phyloP scores from a whole-genome alignment of 352 stramenopile genomes.

The Pilasporangium apinafurcum region DNA sequence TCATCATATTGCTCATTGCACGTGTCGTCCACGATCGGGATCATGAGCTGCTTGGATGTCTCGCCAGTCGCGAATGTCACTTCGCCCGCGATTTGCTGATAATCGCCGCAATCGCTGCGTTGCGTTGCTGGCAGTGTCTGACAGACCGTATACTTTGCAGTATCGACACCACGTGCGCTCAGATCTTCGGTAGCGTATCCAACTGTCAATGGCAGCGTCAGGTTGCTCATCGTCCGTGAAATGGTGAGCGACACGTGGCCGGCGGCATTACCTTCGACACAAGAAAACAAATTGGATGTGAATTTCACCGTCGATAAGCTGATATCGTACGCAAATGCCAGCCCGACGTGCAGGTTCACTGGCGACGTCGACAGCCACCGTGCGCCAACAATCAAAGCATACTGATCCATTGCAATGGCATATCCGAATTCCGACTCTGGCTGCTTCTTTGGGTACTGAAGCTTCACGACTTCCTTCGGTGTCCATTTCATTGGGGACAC shows the following conservation, averaged over 20 bases:
- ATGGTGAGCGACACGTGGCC: slow-evolving; percentile 59
- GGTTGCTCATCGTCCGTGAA: slow-evolving; percentile 24
- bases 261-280: slow-evolving; percentile 52
- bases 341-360: slow-evolving; percentile 26
- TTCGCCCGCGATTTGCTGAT: slow-evolving; percentile 74
- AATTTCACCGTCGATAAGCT: slow-evolving; percentile 49
- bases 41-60: slow-evolving; percentile 77
- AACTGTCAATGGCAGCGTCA: slow-evolving; percentile 44
- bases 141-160: slow-evolving; percentile 50
- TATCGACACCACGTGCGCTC: slow-evolving; percentile 49
- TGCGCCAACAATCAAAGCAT: slow-evolving; percentile 46
- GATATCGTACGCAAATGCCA: slow-evolving; percentile 66
- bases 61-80: slow-evolving; percentile 88
- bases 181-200: slow-evolving; percentile 75
- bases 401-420: slow-evolving; percentile 46
- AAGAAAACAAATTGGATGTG: slow-evolving; percentile 46
- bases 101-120: slow-evolving; percentile 61
- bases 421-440: slow-evolving; percentile 43
- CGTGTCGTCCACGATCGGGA: slow-evolving; percentile 92
- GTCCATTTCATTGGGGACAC: slow-evolving; percentile 57
- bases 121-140: slow-evolving; percentile 45
- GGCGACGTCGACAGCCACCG: slow-evolving; percentile 47
- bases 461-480: slow-evolving; percentile 64
- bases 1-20: slow-evolving; percentile 87
- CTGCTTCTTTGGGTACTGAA: slow-evolving; percentile 73